These are phyloP conservation scores for Exidia glandulosa DNA, from an alignment of 768 basidiomycete genomes.

Conservation along the genomic window DNA sequence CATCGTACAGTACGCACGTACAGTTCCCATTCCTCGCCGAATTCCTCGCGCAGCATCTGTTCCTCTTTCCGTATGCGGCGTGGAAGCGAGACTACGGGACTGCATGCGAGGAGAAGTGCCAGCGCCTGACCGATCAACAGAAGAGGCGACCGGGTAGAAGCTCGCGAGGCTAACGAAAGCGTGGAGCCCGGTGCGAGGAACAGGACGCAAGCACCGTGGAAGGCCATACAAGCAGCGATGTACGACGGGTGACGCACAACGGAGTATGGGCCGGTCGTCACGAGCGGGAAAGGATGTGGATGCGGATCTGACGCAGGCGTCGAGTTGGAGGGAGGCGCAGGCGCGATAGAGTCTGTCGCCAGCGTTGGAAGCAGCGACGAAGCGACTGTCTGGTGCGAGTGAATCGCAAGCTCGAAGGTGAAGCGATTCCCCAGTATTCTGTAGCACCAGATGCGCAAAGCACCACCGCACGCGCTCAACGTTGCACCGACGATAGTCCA, in stretches of 20 bases:
- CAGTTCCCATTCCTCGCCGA: constrained; percentile 16
- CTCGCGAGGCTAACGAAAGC: background rate
- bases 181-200: background rate
- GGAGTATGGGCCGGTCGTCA: constrained; percentile 25
- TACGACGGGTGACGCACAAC: constrained; percentile 41
- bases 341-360: too few relatives aligned
- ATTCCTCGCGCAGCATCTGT: constrained; percentile 9
- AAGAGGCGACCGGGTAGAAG: background rate
- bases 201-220: background rate
- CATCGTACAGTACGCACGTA: constrained; percentile 15
- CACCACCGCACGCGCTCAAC: background rate
- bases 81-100: background rate
- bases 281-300: constrained; percentile 13
- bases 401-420: background rate
- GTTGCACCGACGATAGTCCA: background rate
- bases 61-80: constrained; percentile 7
- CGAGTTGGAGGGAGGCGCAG: too few relatives aligned
- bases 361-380: too few relatives aligned
- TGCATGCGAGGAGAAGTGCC: background rate
- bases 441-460: background rate
- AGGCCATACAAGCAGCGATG: constrained; percentile 6
- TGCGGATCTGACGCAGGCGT: too few relatives aligned
- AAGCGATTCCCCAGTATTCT: background rate
- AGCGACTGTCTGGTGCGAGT: too few relatives aligned
- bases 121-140: background rate